Base-by-base conservation (phyloP, 495 filamentous ascomycete species). In the Xylaria venustula region DNA sequence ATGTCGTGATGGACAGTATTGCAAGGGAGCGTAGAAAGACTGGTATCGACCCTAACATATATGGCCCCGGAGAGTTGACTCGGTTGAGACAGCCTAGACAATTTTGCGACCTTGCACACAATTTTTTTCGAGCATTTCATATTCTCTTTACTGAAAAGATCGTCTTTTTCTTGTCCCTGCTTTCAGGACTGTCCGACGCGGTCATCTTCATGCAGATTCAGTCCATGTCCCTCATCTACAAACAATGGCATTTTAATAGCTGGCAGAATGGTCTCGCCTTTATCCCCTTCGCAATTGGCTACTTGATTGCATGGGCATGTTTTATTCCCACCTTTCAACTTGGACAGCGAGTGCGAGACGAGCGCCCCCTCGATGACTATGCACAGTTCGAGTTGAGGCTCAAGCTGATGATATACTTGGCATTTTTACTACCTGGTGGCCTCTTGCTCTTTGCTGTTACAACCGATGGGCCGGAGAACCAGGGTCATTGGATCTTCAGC, bases 121-220 rank as follows among this genome's bases (percentile, higher is more conserved):
- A 86, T 12, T 91, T 88, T 88, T 67, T 79, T 36, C 86, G 89
- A 6, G 88, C 89, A 0, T 91, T 92, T 74, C 81, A 84, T 40
- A 92, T 92, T 87, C 90, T 91, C 73, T 61, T 89, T 17, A 87
- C 83, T 0, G 89, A 93, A 64, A 87, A 88, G 0, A 92, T 93
- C 64, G 90, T 91, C 6, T 75, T 90, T 3, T 82, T 77, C 45
- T 77, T 93, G 1, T 90, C 88, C 2, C 75, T 91, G 9, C 85
- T 92, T 25, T 88, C 84, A 26, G 89, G 90, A 42, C 91, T 91
- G 78, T 85, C 82, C 25, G 90, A 92, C 63, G 89, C 88, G n/a
- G 79, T 93, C 7, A 88, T 93, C 74, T 92, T 90, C 79, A 88
- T 87, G 72, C 90, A 88, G 73, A 85, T 90, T 61, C 85, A 90